Evolutionary conservation across 306 rosid species (phyloP).

Genomic region (Geum urbanum): DNA sequence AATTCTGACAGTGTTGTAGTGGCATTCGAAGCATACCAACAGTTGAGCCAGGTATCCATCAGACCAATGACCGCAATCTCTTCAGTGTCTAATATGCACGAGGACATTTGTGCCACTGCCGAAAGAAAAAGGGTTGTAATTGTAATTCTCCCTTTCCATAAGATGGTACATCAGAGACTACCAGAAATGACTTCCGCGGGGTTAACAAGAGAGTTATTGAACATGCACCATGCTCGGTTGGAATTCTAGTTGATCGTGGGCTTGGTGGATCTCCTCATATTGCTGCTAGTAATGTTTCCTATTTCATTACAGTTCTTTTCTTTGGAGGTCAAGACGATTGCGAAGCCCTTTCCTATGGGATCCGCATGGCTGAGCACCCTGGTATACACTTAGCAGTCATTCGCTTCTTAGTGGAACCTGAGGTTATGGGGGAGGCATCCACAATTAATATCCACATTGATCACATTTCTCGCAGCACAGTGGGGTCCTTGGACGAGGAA

Average conservation of each 20-base stretch:
- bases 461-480: conserved; percentile 16
- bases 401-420: conserved; percentile 43
- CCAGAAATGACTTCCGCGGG: conserved; percentile 46
- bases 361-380: conserved; percentile 81
- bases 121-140: conserved; percentile 56
- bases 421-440: conserved; percentile 28
- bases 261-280: conserved; percentile 75
- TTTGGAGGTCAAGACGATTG: conserved; percentile 86
- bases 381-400: conserved; percentile 58
- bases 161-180: conserved; percentile 59
- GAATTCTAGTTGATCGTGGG: conserved; percentile 76
- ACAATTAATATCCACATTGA: conserved; percentile 29
- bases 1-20: conserved; percentile 46
- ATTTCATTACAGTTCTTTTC: conserved; percentile 50
- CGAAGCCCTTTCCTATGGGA: conserved; percentile 76
- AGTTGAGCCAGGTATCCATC: conserved; percentile 61
- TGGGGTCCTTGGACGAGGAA: conserved; percentile 39
- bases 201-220: conserved; percentile 69
- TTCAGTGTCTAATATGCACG: conserved; percentile 57
- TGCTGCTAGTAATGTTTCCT: conserved; percentile 67
- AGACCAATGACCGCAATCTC: conserved; percentile 83
- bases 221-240: conserved; percentile 80
- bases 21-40: conserved; percentile 67
- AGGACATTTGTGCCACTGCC: conserved; percentile 77
- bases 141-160: conserved; percentile 81